Evolutionary conservation across 1,284 basidiomycete species (phyloP), one percentile per base, ranked within the genome.

Genomic region (Cutaneotrichosporon sp.): DNA sequence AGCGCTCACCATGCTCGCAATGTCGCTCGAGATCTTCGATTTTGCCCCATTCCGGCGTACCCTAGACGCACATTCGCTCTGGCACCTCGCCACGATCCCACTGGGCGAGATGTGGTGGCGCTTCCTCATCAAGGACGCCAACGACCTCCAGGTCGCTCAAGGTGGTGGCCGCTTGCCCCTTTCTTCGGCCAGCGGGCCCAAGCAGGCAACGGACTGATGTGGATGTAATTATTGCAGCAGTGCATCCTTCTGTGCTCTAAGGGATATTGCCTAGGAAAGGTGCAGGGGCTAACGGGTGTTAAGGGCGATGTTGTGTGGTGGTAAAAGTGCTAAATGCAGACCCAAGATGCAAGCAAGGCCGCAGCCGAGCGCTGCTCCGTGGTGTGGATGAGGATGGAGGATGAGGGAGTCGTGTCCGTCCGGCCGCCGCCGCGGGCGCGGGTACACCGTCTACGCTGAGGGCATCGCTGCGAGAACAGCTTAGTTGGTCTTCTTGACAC

Each of bases 51-150:
- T 88, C 80, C 72, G 77, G 31, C 81, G 93, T 50, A 77, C 88
- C 4, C 81, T 98, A n/a, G 97, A 99, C 74, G 93, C 96, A 0
- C 97, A 99, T 79, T 85, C 93, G 5, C 81, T 98, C 13, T 99
- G 97, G 97, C 97, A 99, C 81, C 81, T 90, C 4, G 86, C 88
- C 2, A 99, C 96, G 0, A 89, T 86, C 0, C 90, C 90, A 0
- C 86, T 99, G 56, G 86, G 88, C 2, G 75, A 85, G 58, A 83
- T 86, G 63, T 99, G 96, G 96, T 99, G 93, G 72, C 81, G 84
- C 18, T 95, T 94, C 73, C 60, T 78, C 21, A 61, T 63, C 34
- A 52, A 60, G 4, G 77, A 79, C 47, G 72, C 75, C 2, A 69
- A 75, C 47, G 72, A 73, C 34, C 57, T 77, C 2, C 75, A 79